Conservation (phyloP, 2,329 filamentous ascomycete species). For the Pestalotiopsis fici region DNA sequence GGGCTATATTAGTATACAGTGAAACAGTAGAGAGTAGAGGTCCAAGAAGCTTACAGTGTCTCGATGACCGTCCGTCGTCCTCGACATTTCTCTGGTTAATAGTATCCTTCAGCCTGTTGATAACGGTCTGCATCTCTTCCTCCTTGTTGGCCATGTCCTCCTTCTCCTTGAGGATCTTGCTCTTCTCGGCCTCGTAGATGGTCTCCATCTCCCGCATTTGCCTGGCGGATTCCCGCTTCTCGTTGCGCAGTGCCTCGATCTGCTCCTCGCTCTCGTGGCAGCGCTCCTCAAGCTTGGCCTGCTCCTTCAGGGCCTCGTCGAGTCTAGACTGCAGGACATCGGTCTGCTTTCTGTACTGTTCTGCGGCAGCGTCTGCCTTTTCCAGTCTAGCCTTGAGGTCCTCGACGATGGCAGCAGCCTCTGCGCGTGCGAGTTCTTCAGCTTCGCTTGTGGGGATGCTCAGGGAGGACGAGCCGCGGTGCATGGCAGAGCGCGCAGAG, state of each 20-base stretch:
- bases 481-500: conserved; percentile 69
- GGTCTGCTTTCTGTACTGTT: conserved; percentile 80
- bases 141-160: conserved; percentile 83
- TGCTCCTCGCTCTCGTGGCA: conserved; percentile 85
- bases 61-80: conserved; percentile 58
- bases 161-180: conserved; percentile 86
- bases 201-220: conserved; percentile 90
- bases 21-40: not conserved
- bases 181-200: conserved; percentile 89
- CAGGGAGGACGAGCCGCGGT: conserved; percentile 55
- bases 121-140: conserved; percentile 87
- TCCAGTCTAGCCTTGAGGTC: conserved; percentile 82
- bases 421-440: conserved; percentile 76
- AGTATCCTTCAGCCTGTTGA: conserved; percentile 89
- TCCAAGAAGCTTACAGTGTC: conserved; percentile 51
- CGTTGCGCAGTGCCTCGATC: conserved; percentile 77
- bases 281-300: conserved; percentile 83
- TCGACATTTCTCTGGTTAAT: conserved; percentile 69
- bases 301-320: conserved; percentile 82
- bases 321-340: conserved; percentile 83
- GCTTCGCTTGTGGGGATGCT: conserved; percentile 45
- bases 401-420: conserved; percentile 76
- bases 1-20: conserved; percentile 16
- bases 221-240: conserved; percentile 80
- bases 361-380: conserved; percentile 75